Evolutionary conservation across 257 asterid species (phyloP).

Genomic region (Avicennia marina): DNA sequence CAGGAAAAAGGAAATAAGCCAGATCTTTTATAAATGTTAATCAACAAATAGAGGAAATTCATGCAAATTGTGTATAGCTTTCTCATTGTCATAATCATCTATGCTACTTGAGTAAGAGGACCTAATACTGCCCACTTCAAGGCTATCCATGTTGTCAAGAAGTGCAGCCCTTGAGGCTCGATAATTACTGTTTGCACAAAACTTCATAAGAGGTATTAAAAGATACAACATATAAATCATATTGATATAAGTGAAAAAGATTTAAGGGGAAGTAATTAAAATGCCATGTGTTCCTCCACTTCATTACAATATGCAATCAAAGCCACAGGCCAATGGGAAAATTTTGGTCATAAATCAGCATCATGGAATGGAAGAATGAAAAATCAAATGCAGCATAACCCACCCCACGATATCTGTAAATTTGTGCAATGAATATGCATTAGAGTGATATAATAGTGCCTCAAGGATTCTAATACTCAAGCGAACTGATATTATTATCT

Average conservation of each 20-base stretch:
- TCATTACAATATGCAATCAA: slow-evolving; percentile 9
- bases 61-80: slow-evolving; percentile 69
- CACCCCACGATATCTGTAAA: not conserved
- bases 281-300: not conserved
- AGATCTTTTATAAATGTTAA: no score
- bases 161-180: slow-evolving; percentile 71
- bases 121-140: slow-evolving; percentile 83
- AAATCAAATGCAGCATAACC: not conserved
- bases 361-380: slow-evolving; percentile 7
- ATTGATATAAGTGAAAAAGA: not conserved
- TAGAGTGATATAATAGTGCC: not conserved
- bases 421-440: no score
- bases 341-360: not conserved
- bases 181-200: slow-evolving; percentile 56
- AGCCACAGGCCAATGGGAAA: not conserved
- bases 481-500: no score
- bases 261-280: not conserved
- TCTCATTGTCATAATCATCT: slow-evolving; percentile 70
- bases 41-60: no score
- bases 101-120: slow-evolving; percentile 51
- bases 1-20: no score
- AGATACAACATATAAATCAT: not conserved
- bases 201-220: slow-evolving; percentile 9
- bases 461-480: not conserved
- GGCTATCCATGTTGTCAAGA: slow-evolving; percentile 59